Base-by-base conservation (phyloP, 176 grass and related monocot genomes). In the Triticum urartu region DNA sequence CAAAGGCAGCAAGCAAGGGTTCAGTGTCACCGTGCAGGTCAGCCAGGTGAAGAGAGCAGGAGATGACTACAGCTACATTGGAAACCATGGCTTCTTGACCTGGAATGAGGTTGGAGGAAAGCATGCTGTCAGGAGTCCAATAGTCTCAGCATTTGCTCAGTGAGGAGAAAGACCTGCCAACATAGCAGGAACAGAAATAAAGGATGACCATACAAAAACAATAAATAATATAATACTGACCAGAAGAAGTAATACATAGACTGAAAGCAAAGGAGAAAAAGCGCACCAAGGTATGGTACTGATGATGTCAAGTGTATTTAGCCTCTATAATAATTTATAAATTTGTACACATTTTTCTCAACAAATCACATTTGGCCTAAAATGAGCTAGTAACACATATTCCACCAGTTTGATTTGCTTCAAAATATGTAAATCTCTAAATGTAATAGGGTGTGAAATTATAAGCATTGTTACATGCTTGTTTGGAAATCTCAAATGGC, bases 91-190 rank as follows among this genome's bases (percentile, higher is more conserved):
- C 58, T 93, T 87, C 86, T 82, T 95, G 87, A 92, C n/a, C 68
- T 95, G 93, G 93, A 92, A 90, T 48, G 90, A 95, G 52, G 89
- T 81, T 82, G 90, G 93, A 81, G 93, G 93, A 38, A 88, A 91
- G 22, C 91, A 91, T 95, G 86, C 89, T 36, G 93, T 93, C 35
- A 92, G 58, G 38, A 95, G 93, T 43, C 91, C 91, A 48, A 89
- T 95, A 79, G 93, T 95, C 21, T 95, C 93, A 33, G 93, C 93
- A 22, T 93, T 90, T 83, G 80, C 83, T 30, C 86, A 72, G 30
- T 83, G 65, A 89, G 12, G 58, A 72, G 82, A 38, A 50, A 68
- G 8, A 28, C 45, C 48, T 79, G 47, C 3, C 73, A 87, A 34
- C 9, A 45, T 62, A 68, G 38, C 60, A 80, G 7, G 15, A 69